These are phyloP conservation scores for Cystobasidium pallidum DNA, from an alignment of 1,284 basidiomycete genomes.

Conservation along the genomic window DNA sequence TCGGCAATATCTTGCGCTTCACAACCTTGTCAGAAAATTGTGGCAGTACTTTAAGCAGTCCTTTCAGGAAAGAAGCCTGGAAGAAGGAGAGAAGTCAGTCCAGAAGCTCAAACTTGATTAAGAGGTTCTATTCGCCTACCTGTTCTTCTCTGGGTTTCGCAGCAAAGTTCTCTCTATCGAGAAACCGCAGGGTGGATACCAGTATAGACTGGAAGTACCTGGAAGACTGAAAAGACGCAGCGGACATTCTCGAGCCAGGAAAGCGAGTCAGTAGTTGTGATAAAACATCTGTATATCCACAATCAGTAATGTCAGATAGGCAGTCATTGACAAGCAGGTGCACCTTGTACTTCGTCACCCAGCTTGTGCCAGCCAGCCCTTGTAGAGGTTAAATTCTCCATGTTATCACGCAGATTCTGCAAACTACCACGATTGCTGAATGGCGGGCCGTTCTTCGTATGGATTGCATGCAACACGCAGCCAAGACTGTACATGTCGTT, in stretches of 20 bases:
- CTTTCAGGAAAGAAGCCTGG: conserved; percentile 66
- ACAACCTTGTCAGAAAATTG: conserved; percentile 85
- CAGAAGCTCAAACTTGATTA: no score
- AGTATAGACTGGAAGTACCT: conserved; percentile 95
- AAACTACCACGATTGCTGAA: conserved; percentile 86
- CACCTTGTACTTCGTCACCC: conserved; percentile 53
- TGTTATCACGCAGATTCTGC: conserved; percentile 74
- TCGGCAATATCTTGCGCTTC: conserved; percentile 88
- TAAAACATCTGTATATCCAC: conserved; percentile 71
- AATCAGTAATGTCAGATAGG: no score
- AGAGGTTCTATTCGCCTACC: conserved; percentile 64
- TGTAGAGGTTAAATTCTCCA: conserved; percentile 64
- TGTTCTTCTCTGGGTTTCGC: conserved; percentile 93
- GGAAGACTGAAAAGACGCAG: conserved; percentile 75
- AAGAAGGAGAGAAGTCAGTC: no score
- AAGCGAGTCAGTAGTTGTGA: conserved; percentile 77
- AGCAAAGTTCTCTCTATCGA: conserved; percentile 93
- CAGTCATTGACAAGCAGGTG: neutral
- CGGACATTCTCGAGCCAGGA: conserved; percentile 71
- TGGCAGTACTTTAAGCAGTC: conserved; percentile 77
- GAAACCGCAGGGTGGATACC: conserved; percentile 93
- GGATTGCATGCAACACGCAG: conserved; percentile 81
- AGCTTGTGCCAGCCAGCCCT: conserved; percentile 54
- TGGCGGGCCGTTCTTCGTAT: conserved; percentile 83
- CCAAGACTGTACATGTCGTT: conserved; percentile 96